Evolutionary conservation across 495 filamentous ascomycete species (phyloP), one percentile per base, ranked within the genome.

Genomic region (Penicillium malachiteum): DNA sequence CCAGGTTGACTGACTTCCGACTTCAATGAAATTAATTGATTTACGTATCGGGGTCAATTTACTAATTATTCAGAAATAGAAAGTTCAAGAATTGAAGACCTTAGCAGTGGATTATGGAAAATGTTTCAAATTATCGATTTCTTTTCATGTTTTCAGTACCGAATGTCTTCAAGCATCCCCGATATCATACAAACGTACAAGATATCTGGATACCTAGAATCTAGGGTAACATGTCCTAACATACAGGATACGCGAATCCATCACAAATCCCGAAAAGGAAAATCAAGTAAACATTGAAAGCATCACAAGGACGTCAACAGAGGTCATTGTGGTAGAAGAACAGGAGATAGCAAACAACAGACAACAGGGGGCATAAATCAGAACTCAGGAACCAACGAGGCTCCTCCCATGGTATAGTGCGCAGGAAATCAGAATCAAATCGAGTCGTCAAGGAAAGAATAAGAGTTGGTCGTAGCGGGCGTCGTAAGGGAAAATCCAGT

Each of bases 361-460:
- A 55, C 44, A 47, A 35, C 10, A 46, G 7, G 43, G 43, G 11
- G 26, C 5, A 14, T 7, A 26, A 50, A 39, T 37, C 7, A 12
- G 12, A 30, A 50, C n/a, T n/a, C 16, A 33, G 56, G 50, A 62
- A 59, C 41, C 54, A 17, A 49, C 59, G 30, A 41, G 52, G 54
- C 48, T 58, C 59, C 64, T 64, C 64, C 64, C 57, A 65, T 61
- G 67, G 64, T 69, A 69, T 69, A 59, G 45, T 63, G 63, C 55
- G 54, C 54, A 50, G 42, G 7, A 46, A 46, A 37, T 42, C 41
- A 62, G 50, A 55, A 55, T 46, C 46, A 60, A 60, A 42, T 16
- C 37, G 48, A 39, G 42, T 65, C 62, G 57, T 68, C 42, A 70
- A 48, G 39, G 62, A 65, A 43, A 49, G 67, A 61, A 69, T 67